Percentiles rank a stretch among this genome's conserved stretches.
These are phyloP conservation scores for Heterobasidion annosum DNA, from an alignment of 1,284 basidiomycete genomes.

Conservation along the genomic window DNA sequence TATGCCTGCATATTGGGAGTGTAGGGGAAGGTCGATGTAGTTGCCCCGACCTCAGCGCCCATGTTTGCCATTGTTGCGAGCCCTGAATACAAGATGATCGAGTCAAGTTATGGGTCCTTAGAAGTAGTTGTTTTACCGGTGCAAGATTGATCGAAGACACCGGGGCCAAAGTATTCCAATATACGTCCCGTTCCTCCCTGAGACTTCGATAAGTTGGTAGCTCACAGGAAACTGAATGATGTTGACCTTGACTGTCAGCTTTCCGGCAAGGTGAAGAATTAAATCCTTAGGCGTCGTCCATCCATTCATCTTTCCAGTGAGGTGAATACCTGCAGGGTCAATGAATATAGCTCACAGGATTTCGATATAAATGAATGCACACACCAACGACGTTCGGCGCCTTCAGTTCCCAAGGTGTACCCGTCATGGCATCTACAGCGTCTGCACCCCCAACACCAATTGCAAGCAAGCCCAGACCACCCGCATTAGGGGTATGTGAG, in stretches of 20 bases:
- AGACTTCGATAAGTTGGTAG: constrained; percentile 5
- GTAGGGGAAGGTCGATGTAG: constrained; percentile 97
- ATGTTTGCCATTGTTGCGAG: constrained; percentile 96
- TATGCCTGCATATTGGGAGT: constrained; percentile 86
- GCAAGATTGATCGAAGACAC: constrained; percentile 85
- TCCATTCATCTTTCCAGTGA: constrained; percentile 82
- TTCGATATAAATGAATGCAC: constrained; percentile 11
- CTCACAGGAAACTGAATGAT: background rate
- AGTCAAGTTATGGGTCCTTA: background rate
- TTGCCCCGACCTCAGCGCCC: constrained; percentile 99
- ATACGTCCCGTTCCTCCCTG: constrained; percentile 95
- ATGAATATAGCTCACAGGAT: background rate
- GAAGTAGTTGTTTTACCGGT: constrained; percentile 49
- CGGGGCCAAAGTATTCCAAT: constrained; percentile 97
- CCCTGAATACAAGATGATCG: constrained; percentile 30
- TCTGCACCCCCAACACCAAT: constrained; percentile 99
- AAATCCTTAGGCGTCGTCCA: constrained; percentile 98
- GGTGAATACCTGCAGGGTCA: constrained; percentile 55
- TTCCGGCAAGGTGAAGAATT: constrained; percentile 91
- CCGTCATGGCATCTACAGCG: constrained; percentile 97
- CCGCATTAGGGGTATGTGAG: constrained; percentile 98
- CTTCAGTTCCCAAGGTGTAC: constrained; percentile 97
- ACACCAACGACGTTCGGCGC: constrained; percentile 83
- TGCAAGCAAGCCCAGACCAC: constrained; percentile 95
- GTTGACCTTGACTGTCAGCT: constrained; percentile 84